Evolutionary conservation across 1,139 yeast genomes (phyloP).

Genomic region (Debaryomyces subglobosus): DNA sequence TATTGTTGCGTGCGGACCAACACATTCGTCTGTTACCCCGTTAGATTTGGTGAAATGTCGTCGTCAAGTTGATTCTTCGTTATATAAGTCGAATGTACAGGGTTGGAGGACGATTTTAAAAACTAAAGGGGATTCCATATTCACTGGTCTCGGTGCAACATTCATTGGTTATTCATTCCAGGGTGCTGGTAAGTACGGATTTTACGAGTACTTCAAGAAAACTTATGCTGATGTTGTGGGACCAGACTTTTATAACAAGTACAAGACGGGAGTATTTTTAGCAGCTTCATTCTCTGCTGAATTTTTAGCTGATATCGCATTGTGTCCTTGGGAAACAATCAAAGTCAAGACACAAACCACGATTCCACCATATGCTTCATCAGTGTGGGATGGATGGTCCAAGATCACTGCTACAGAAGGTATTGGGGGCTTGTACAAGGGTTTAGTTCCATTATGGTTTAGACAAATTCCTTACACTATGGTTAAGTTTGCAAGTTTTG

Average conservation of each 20-base stretch:
- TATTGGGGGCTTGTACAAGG: constrained; percentile 75
- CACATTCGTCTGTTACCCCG: constrained; percentile 91
- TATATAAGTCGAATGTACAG: constrained; percentile 74
- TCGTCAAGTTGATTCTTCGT: constrained; percentile 75
- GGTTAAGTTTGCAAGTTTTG: constrained; percentile 94
- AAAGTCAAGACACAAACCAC: constrained; percentile 93
- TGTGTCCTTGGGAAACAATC: constrained; percentile 93
- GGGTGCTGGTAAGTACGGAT: constrained; percentile 96
- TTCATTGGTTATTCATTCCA: constrained; percentile 88
- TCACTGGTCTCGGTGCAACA: constrained; percentile 90
- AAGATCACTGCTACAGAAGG: constrained; percentile 73
- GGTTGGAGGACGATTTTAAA: constrained; percentile 77
- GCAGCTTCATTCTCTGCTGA: constrained; percentile 93
- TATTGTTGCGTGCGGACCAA: constrained; percentile 90
- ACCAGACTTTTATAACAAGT: constrained; percentile 59
- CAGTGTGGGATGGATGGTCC: constrained; percentile 66
- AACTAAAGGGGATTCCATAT: constrained; percentile 76
- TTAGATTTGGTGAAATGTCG: constrained; percentile 91
- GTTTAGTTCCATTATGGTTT: constrained; percentile 87
- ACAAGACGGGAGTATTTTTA: constrained; percentile 74
- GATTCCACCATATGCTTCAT: constrained; percentile 74
- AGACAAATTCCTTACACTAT: constrained; percentile 96
- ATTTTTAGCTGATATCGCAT: constrained; percentile 81
- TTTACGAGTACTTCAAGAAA: constrained; percentile 87
- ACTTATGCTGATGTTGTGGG: constrained; percentile 72